These are phyloP conservation scores for Pythium vanterpoolii DNA, from an alignment of 352 stramenopile species.

Conservation along the genomic window DNA sequence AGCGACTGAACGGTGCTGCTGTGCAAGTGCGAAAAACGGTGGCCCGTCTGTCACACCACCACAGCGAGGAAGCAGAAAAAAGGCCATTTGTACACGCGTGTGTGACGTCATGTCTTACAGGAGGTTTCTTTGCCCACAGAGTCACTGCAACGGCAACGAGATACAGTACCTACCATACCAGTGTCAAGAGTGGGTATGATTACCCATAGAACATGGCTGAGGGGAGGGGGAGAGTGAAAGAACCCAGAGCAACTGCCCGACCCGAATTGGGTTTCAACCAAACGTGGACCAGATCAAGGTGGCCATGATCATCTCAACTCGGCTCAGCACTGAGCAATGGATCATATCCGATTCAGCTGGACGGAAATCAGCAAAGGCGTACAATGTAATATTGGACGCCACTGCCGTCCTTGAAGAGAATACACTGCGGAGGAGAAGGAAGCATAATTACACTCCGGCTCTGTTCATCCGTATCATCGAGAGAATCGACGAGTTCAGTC, in stretches of 20 bases:
- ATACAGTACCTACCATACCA: slow-evolving; percentile 18
- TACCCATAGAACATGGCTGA: slow-evolving; percentile 6
- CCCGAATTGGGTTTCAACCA: neutral
- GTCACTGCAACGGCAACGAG: slow-evolving; percentile 29
- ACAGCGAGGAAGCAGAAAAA: slow-evolving; percentile 22
- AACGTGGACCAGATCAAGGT: neutral
- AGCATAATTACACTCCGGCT: neutral
- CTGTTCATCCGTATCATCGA: neutral
- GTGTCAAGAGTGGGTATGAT: slow-evolving; percentile 22
- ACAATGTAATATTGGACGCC: no score
- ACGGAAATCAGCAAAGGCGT: no score
- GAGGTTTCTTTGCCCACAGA: slow-evolving; percentile 14
- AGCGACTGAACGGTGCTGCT: slow-evolving; percentile 26
- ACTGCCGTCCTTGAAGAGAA: neutral
- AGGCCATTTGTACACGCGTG: slow-evolving; percentile 22
- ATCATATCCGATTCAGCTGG: no score
- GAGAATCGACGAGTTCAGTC: neutral
- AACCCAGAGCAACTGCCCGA: slow-evolving; percentile 20
- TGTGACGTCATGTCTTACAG: slow-evolving; percentile 18
- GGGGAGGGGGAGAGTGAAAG: slow-evolving; percentile 12
- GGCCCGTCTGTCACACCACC: slow-evolving; percentile 15
- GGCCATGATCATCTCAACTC: no score
- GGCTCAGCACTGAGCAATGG: no score
- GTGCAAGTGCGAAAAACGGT: slow-evolving; percentile 20
- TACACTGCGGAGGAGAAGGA: neutral